These are phyloP conservation scores for Zygotorulaspora danielsina DNA, from an alignment of 805 yeast genomes.

Conservation along the genomic window DNA sequence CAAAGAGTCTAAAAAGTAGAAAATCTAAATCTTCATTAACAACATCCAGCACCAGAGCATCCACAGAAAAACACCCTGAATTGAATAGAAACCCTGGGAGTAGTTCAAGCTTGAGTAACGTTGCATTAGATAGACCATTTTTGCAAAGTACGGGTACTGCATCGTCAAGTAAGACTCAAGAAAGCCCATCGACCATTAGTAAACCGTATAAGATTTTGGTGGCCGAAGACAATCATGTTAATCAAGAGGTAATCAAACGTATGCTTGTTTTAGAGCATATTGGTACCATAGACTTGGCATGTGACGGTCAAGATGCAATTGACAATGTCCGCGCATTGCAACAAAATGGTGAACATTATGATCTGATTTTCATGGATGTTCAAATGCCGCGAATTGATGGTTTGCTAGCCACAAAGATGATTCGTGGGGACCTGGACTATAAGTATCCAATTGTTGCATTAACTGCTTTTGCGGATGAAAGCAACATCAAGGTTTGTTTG, in stretches of 20 bases:
- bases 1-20: slow-evolving; percentile 22
- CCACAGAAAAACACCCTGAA: slow-evolving; percentile 8
- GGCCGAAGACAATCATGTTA: slow-evolving; percentile 91
- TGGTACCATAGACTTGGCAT: slow-evolving; percentile 65
- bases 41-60: slow-evolving; percentile 7
- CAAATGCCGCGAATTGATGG: slow-evolving; percentile 97
- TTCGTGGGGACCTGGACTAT: slow-evolving; percentile 59
- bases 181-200: slow-evolving; percentile 23
- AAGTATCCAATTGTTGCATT: slow-evolving; percentile 82
- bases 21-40: slow-evolving; percentile 22
- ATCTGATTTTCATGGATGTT: slow-evolving; percentile 90
- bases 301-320: slow-evolving; percentile 89
- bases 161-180: slow-evolving; percentile 24
- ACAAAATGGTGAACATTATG: slow-evolving; percentile 45
- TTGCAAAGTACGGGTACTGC: slow-evolving; percentile 42
- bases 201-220: slow-evolving; percentile 52
- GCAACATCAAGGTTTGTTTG: slow-evolving; percentile 79
- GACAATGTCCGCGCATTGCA: slow-evolving; percentile 52
- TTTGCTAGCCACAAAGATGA: slow-evolving; percentile 69
- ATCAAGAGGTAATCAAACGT: slow-evolving; percentile 87
- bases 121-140: slow-evolving; percentile 33
- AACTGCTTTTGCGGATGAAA: slow-evolving; percentile 93
- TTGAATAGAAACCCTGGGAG: slow-evolving; percentile 8
- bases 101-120: slow-evolving; percentile 17
- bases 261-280: slow-evolving; percentile 86